Base-by-base conservation (phyloP, 2,329 filamentous ascomycete species). In the Cladophialophora carrionii region DNA sequence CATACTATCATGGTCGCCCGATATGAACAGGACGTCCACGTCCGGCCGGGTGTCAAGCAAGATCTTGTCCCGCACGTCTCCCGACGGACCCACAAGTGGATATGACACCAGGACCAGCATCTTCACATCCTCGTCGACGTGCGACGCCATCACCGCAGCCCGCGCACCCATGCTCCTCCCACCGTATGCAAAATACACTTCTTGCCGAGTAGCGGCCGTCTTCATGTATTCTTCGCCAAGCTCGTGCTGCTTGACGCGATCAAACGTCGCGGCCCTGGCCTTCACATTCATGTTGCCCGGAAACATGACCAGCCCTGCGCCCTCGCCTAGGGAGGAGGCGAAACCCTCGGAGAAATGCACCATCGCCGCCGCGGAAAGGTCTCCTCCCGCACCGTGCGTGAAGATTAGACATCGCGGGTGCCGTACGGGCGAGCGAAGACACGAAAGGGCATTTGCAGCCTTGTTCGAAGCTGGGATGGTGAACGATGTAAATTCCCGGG, bases 331-430 rank as follows among this genome's bases (percentile, higher is more conserved):
- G 9, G 55, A 43, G 6, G 65, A 43, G 6, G 65, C 65, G 41
- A 69, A 69, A 1, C 70, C 70, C 8, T 61, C 49, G 0, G 65
- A 64, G 57, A 72, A 72, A 51, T 68, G 49, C 53, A 62, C 55
- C 56, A 68, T 65, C 8, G 69, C 69, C 0, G 70, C 61, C 4
- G 68, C 67, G 0, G 59, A 59, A 9, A 72, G 56, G 4, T 66
- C 69, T 29, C 70, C 70, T 14, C 70, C 70, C 1, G 70, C 69
- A 24, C 70, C 70, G 41, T 72, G 70, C 4, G 70, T 72, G 63
- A 72, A 72, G 31, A 72, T 60, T 26, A 72, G 53, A 24, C 49
- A 12, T 4, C 4, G 46, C n/a, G 22, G 17, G 2, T 54, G 29
- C n/a, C 31, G 48, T 4, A 20, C 20, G 5, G 60, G 55, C 12